Percentiles rank a stretch among this genome's conserved stretches.
These are phyloP conservation scores for Sclerotinia sclerotiorum DNA, from an alignment of 2,329 filamentous ascomycete genomes.

Conservation along the genomic window DNA sequence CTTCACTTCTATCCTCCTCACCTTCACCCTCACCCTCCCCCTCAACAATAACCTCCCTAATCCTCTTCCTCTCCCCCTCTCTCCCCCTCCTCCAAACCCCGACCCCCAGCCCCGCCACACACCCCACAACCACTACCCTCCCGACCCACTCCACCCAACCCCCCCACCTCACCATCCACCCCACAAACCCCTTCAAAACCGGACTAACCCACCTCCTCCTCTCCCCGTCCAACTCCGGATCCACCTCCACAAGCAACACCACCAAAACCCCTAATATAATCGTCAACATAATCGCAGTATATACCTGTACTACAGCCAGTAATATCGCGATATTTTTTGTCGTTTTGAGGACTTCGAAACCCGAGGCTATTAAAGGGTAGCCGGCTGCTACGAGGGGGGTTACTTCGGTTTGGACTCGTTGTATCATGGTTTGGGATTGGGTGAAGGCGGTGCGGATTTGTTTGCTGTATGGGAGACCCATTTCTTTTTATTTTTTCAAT, in stretches of 20 bases:
- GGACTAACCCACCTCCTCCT: background rate
- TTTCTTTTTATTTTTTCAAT: too few species aligned
- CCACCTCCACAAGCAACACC: background rate
- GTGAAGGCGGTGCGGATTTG: background rate
- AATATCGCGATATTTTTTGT: background rate
- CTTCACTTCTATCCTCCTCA: background rate
- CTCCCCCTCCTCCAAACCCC: background rate
- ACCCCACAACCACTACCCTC: background rate
- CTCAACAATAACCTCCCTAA: too few species aligned
- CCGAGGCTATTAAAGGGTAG: background rate
- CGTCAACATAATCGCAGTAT: constrained; percentile 3
- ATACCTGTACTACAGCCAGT: background rate
- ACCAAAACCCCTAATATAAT: background rate
- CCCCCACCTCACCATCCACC: background rate
- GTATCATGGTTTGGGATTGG: constrained; percentile 9
- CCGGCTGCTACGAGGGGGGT: background rate
- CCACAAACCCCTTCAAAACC: background rate
- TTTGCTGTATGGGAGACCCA: constrained; percentile 6
- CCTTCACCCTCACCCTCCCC: background rate
- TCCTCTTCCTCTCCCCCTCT: background rate
- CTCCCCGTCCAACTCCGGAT: background rate
- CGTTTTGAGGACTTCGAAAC: background rate
- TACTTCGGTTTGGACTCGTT: background rate
- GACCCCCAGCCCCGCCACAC: background rate
- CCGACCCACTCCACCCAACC: background rate